Percentiles rank a stretch among this genome's conserved stretches.
Conservation (phyloP, 371 early-diverging fungal species). For the Circinella umbellata region DNA sequence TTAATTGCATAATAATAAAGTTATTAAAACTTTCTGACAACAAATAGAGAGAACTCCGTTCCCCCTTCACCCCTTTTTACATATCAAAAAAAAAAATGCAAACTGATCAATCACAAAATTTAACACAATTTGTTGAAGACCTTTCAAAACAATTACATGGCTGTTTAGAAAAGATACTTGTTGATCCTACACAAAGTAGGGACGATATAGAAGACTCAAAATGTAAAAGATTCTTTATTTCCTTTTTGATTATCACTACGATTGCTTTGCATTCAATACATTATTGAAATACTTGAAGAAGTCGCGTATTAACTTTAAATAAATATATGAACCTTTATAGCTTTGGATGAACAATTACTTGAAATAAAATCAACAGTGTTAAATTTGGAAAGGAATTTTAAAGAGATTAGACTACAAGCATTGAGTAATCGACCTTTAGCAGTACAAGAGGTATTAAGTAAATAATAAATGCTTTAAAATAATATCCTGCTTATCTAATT, state of each 20-base stretch:
- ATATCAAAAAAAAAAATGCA: slow-evolving; percentile 3
- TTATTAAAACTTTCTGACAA: no score
- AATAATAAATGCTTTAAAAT: not conserved
- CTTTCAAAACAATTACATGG: slow-evolving; percentile 35
- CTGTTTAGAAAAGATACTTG: slow-evolving; percentile 36
- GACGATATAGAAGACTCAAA: slow-evolving; percentile 14
- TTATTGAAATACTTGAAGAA: not conserved
- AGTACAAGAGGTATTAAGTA: slow-evolving; percentile 29
- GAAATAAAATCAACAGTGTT: slow-evolving; percentile 29
- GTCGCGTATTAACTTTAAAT: not conserved
- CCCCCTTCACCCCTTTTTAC: no score
- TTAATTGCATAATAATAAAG: no score
- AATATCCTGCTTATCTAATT: not conserved
- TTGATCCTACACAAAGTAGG: slow-evolving; percentile 26
- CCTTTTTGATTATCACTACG: not conserved
- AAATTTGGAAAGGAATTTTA: slow-evolving; percentile 33
- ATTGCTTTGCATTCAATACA: not conserved
- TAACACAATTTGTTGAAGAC: slow-evolving; percentile 17
- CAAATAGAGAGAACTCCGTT: no score
- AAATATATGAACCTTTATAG: not conserved
- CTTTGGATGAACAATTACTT: slow-evolving; percentile 15
- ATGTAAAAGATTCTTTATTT: not conserved
- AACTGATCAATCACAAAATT: not conserved
- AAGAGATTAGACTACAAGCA: slow-evolving; percentile 32
- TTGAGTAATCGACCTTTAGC: slow-evolving; percentile 32